Base-by-base conservation (phyloP, 2,329 filamentous ascomycete species). In the Periconia macrospinosa region DNA sequence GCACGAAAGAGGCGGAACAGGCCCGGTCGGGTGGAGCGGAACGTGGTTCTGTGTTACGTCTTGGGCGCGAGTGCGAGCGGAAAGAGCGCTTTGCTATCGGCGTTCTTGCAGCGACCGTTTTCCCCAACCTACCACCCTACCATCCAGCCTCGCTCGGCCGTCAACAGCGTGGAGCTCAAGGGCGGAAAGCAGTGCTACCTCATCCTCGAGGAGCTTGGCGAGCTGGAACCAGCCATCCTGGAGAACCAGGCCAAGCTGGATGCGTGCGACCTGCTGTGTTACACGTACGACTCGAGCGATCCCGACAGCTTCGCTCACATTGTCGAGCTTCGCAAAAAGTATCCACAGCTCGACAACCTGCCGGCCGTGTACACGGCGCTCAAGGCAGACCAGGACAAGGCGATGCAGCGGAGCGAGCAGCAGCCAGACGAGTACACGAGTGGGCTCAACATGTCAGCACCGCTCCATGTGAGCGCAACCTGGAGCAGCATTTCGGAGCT, bases 121-220 rank as follows among this genome's bases (percentile, higher is more conserved):
- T 89, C 87, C 65, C 79, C 83, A 2, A 86, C 91, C 8, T 96
- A 97, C 70, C 88, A 90, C 57, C 94, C 94, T 0, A 99, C 94
- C 2, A 97, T 99, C 72, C 94, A 96, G 68, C 92, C 94, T 2
- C 89, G 91, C 11, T 90, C 91, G 3, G 92, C 92, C 0, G 94
- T 99, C 60, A 97, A 99, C 72, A 96, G 91, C 53, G 94, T 99
- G 17, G 94, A 99, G 71, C 83, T 99, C 1, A 92, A 91, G 44
- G 94, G 94, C 10, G 94, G 94, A 48, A 96, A 96, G 72, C 94
- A 99, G 75, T 96, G 92, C 73, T 97, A 99, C 70, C 82, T 99
- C 33, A 97, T 99, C 54, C 81, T 97, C 20, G 91, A 96, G 68
- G 94, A 99, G 75, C 86, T 97, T 1, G 94, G 94, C 33, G 92